These are phyloP conservation scores for Starmerella bombicola DNA, from an alignment of 805 yeast genomes.

Conservation along the genomic window DNA sequence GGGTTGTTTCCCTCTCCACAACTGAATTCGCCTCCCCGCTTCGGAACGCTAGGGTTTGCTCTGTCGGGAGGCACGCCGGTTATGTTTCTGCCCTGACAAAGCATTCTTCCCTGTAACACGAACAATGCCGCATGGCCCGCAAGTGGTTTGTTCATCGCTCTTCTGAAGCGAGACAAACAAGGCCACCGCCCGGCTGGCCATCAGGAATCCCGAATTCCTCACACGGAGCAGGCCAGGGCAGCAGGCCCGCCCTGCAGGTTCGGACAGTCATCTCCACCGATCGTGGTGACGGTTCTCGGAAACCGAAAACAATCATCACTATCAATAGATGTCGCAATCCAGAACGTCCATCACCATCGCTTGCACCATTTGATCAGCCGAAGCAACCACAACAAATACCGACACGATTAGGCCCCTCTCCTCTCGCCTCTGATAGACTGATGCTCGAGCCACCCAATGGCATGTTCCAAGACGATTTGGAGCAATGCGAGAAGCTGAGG, in stretches of 20 bases:
- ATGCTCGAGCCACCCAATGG: not conserved
- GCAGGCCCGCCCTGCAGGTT: not conserved
- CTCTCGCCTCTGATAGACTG: not conserved
- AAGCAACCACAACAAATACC: not conserved
- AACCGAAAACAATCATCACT: constrained; percentile 5
- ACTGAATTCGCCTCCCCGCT: too few relatives aligned
- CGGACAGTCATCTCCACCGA: not conserved
- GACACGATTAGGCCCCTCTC: not conserved
- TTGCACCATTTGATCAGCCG: not conserved
- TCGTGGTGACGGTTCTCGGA: not conserved
- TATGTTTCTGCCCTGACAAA: not conserved
- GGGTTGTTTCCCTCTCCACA: too few relatives aligned
- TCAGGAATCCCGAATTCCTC: too few relatives aligned
- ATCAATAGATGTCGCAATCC: not conserved
- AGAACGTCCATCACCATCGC: too few relatives aligned
- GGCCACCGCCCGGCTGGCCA: not conserved
- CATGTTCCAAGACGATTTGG: too few relatives aligned
- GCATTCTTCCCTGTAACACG: not conserved
- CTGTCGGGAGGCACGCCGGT: too few relatives aligned
- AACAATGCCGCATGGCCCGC: constrained; percentile 2
- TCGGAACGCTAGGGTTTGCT: too few relatives aligned
- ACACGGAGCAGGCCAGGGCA: too few relatives aligned
- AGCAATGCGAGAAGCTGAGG: too few relatives aligned
- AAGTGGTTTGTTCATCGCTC: constrained; percentile 3
- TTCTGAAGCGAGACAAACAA: not conserved